Base-by-base conservation (phyloP, 192 early-diverging fungal species). In the Linderina pennispora region DNA sequence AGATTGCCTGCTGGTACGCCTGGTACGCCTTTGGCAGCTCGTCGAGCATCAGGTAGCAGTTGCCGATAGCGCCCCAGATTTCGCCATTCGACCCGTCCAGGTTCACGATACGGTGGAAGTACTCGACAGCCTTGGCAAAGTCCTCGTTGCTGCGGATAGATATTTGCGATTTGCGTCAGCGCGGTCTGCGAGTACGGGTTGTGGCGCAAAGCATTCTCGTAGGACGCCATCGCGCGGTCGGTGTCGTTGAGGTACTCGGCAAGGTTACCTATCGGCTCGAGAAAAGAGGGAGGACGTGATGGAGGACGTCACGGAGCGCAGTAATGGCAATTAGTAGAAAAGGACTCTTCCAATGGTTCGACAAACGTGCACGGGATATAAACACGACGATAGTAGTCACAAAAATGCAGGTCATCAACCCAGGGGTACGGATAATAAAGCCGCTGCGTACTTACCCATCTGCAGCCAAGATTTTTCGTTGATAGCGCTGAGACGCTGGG, bases 11-110 rank as follows among this genome's bases (percentile, higher is more conserved):
- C 74, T 97, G 94, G 52, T 99, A 99, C 2, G 93, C 89, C 38
- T 83, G 77, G 56, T 96, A 97, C 8, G 97, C 97, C 61, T 90
- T 81, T 40, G 92, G 90, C 42, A 97, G 73, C 42, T 97, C 84
- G 70, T 95, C 94, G 75, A 89, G 79, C 92, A 95, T 94, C 32
- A 99, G 72, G 58, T 90, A 94, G 61, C 93, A 96, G 59, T 97
- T 94, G 14, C 93, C 97, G 23, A 85, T 75, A 7, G 92, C 89
- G 4, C 91, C 91, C 94, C 94, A 97, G 19, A 90, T 84, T 48
- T 97, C 96, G 23, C 94, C 94, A 62, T 93, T 94, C 23, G 66
- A 77, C 26, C 77, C 74, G 47, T 97, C 86, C 43, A 90, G 82
- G 46, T 69, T 66, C 16, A 99, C 71, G 16, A 96, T 86, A 8